Evolutionary conservation across 257 asterid species (phyloP), one percentile per base, ranked within the genome.

Genomic region (Datura wrightii): DNA sequence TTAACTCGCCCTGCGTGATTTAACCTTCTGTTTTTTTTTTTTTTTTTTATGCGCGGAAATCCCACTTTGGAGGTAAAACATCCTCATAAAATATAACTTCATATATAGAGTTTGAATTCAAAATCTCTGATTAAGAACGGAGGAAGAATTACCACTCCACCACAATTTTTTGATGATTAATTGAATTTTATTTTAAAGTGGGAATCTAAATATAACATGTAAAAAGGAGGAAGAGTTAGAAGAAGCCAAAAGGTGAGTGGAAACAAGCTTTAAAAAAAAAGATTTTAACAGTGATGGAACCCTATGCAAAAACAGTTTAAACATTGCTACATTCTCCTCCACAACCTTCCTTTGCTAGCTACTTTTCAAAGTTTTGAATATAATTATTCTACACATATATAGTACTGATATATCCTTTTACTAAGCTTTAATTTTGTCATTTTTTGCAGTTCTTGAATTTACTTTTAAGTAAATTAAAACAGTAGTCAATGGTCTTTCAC

Each of bases 221-320:
- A 55, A 55, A 55, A 55, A 46, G 74, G 58, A 71, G 78, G 83
- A 85, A 24, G 31, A 24, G 1, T 24, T 24, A 79, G 80, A 42
- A 46, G 72, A n/a, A 53, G 83, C 83, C 79, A 87, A 88, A 80
- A 86, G 85, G 31, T 24, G 0, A 24, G 31, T 24, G 31, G 31
- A 24, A 24, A 24, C 31, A 24, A 24, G 31, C 31, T 24, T 24
- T n/a, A n/a, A 24, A 24, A 1, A 24, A 24, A 24, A 24, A 24
- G 31, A 24, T 24, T 24, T 24, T 24, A 24, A 24, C 31, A 24
- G 31, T 24, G 31, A 24, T 24, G 31, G 31, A 24, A 24, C 31
- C 31, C 31, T 24, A 90, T 82, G 93, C 90, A 82, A 93, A 89
- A 65, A 78, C 85, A 39, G 85, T n/a, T 85, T 79, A 85, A 71